Evolutionary conservation across 2,329 filamentous ascomycete species (phyloP).

Genomic region (Scolecobasidium constrictum): DNA sequence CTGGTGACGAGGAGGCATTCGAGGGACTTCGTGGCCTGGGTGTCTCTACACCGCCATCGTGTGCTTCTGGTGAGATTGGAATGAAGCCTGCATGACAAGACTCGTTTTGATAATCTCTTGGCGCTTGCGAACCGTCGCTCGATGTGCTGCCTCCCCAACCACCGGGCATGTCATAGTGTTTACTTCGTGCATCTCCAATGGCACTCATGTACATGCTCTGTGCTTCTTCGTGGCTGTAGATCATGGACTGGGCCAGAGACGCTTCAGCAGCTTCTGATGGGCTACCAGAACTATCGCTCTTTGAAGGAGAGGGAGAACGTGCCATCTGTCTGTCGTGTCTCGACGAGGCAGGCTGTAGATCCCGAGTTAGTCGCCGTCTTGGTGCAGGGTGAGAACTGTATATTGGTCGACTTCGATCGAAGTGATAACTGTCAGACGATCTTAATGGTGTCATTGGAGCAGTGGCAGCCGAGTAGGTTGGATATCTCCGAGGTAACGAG

Average conservation of each 20-base stretch:
- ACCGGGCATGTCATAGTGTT: slow-evolving; percentile 9
- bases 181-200: slow-evolving; percentile 31
- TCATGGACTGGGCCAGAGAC: slow-evolving; percentile 44
- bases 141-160: slow-evolving; percentile 8
- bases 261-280: slow-evolving; percentile 19
- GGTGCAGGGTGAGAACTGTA: background rate
- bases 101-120: background rate
- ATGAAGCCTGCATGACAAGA: background rate
- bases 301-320: background rate
- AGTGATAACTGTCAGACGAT: background rate
- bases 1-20: background rate
- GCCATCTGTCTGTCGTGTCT: no score
- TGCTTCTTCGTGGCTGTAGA: slow-evolving; percentile 71
- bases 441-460: background rate
- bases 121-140: slow-evolving; percentile 2
- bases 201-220: slow-evolving; percentile 82
- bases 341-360: no score
- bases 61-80: background rate
- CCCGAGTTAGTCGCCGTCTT: no score
- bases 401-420: background rate
- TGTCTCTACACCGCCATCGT: slow-evolving; percentile 4
- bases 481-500: background rate
- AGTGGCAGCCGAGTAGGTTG: background rate
- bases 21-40: slow-evolving; percentile 6
- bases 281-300: background rate